Percentiles rank a stretch among this genome's conserved stretches.
These are phyloP conservation scores for Uronychia setigera DNA, from an alignment of 73 alveolate genomes.

Conservation along the genomic window DNA sequence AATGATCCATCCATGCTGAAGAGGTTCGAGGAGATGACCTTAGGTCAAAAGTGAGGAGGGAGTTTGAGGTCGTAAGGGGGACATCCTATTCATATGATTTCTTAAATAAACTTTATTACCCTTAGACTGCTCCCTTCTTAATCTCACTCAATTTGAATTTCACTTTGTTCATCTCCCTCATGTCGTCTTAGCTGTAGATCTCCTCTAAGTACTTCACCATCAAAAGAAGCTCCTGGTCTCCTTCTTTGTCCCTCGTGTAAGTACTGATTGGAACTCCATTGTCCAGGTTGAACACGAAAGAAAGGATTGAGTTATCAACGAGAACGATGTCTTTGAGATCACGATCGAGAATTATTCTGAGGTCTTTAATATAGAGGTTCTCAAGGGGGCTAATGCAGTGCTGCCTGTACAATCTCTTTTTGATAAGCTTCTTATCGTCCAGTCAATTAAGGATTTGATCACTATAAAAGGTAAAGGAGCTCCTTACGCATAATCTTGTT, in stretches of 20 bases:
- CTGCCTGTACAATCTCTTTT: slow-evolving; percentile 73
- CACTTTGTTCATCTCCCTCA: slow-evolving; percentile 9
- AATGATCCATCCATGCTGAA: not conserved
- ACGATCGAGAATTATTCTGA: slow-evolving; percentile 58
- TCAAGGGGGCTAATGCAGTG: slow-evolving; percentile 55
- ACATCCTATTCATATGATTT: not conserved
- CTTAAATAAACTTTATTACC: not conserved
- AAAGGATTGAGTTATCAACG: slow-evolving; percentile 68
- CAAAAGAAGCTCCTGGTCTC: slow-evolving; percentile 56
- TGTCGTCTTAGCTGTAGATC: slow-evolving; percentile 17
- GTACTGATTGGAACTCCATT: slow-evolving; percentile 77
- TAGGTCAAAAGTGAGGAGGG: not conserved
- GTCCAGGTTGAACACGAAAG: slow-evolving; percentile 69
- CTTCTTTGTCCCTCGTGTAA: slow-evolving; percentile 32
- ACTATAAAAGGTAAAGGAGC: not conserved
- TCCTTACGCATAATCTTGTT: slow-evolving; percentile 78
- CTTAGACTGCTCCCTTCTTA: slow-evolving; percentile 6
- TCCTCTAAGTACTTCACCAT: slow-evolving; percentile 52
- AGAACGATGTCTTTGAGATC: slow-evolving; percentile 46
- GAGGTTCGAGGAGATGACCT: not conserved
- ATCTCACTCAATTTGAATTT: slow-evolving; percentile 21
- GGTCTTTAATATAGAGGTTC: slow-evolving; percentile 66
- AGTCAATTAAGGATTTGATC: slow-evolving; percentile 4
- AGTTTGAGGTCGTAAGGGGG: not conserved
- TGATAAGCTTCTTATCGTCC: slow-evolving; percentile 63